Conservation (phyloP, 129 eudicot species). For the Tanacetum coccineum region DNA sequence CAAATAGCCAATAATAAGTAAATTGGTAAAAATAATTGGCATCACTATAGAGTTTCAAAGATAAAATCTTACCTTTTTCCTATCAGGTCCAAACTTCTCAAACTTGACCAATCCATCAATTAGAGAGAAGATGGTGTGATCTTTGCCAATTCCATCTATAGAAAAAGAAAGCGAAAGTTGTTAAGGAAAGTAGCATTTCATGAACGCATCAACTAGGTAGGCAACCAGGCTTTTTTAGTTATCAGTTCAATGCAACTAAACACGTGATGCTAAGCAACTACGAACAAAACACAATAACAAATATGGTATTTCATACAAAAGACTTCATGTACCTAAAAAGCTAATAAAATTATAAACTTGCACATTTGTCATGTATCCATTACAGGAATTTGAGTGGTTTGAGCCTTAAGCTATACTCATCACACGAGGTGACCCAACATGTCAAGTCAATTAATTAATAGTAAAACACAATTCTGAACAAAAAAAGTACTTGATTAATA, state of each 20-base stretch:
- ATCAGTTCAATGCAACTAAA: neutral
- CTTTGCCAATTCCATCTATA: constrained; percentile 73
- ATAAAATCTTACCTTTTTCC: constrained; percentile 53
- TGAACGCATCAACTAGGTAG: neutral
- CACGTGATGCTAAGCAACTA: neutral
- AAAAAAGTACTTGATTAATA: too few species aligned
- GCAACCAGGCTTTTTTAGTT: neutral
- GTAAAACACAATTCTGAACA: too few species aligned
- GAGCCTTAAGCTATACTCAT: neutral
- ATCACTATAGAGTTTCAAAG: neutral
- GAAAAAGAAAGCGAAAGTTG: constrained; percentile 5
- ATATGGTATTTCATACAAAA: neutral
- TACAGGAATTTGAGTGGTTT: neutral
- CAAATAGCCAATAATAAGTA: too few species aligned
- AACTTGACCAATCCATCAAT: constrained; percentile 93
- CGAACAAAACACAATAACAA: neutral
- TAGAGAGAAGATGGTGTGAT: constrained; percentile 81
- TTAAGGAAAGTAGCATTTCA: neutral
- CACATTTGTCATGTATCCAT: neutral
- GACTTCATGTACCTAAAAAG: neutral
- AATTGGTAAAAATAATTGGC: too few species aligned
- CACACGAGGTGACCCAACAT: neutral
- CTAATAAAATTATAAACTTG: neutral
- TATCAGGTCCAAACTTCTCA: constrained; percentile 92
- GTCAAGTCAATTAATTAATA: too few species aligned